These are phyloP conservation scores for Epichloe festucae DNA, from an alignment of 2,329 filamentous ascomycete species.

Conservation along the genomic window DNA sequence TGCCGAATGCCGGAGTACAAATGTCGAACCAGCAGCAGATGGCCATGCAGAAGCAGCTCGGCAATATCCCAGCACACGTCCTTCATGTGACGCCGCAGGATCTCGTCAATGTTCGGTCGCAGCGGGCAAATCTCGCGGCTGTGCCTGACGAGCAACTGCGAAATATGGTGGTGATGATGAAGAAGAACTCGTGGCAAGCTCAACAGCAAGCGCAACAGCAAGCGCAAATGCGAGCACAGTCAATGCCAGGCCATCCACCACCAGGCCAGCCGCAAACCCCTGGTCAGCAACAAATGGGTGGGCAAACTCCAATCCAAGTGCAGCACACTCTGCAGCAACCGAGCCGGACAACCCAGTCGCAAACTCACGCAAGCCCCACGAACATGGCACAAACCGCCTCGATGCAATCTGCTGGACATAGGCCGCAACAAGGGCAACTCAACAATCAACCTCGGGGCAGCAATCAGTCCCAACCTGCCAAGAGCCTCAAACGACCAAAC, in stretches of 20 bases:
- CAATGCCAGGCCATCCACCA: conserved; percentile 12
- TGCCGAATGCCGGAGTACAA: conserved; percentile 12
- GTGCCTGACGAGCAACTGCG: conserved; percentile 23
- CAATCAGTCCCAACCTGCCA: conserved; percentile 17
- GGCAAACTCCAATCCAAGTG: conserved; percentile 10
- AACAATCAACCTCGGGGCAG: conserved; percentile 12
- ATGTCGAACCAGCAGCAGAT: conserved; percentile 15
- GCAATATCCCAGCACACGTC: conserved; percentile 17
- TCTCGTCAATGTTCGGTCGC: conserved; percentile 18
- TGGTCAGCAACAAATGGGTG: conserved; percentile 9
- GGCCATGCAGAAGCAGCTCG: conserved; percentile 13
- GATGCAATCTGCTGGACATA: conserved; percentile 18
- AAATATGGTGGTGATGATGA: conserved; percentile 19
- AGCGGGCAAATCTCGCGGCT: conserved; percentile 14
- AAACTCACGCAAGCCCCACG: conserved; percentile 24
- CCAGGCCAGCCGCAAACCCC: conserved; percentile 9
- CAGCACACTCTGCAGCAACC: conserved; percentile 41
- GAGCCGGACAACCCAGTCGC: conserved; percentile 23
- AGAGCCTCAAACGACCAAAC: conserved; percentile 38
- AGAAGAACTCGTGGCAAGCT: conserved; percentile 19
- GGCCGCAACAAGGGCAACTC: conserved; percentile 15
- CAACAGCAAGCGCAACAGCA: conserved; percentile 18
- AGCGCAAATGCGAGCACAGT: conserved; percentile 9
- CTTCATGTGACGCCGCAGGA: conserved; percentile 22
- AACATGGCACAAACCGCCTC: conserved; percentile 29